Evolutionary conservation across 2,329 filamentous ascomycete genomes (phyloP).

Genomic region (Penicillium sp.): DNA sequence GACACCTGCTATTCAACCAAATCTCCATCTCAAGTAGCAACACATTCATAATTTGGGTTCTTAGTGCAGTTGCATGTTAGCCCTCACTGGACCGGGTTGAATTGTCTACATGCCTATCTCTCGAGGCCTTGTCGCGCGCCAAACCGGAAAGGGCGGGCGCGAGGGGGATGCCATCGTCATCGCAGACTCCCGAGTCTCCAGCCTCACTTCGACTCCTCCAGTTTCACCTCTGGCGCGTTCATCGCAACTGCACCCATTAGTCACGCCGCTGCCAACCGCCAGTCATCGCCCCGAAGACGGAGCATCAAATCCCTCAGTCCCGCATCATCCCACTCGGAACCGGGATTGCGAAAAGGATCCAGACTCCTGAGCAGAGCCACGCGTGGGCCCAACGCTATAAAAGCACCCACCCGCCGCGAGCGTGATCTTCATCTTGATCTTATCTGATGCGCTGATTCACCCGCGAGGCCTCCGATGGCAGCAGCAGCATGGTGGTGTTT

Average conservation of each 20-base stretch:
- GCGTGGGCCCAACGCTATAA: constrained; percentile 15
- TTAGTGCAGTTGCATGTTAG: no score
- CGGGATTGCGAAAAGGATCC: constrained; percentile 7
- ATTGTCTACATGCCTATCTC: no score
- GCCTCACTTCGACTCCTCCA: neutral
- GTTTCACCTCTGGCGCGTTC: constrained; percentile 8
- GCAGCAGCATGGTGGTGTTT: constrained; percentile 45
- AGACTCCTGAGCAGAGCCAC: no score
- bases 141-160: no score
- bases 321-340: constrained; percentile 31
- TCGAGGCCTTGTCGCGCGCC: no score
- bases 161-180: no score
- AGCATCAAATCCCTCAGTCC: constrained; percentile 22
- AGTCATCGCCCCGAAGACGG: constrained; percentile 23
- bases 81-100: no score
- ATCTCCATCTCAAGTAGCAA: no score
- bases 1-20: no score
- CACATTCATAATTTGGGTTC: no score
- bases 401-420: constrained; percentile 1
- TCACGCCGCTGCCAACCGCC: constrained; percentile 9
- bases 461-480: constrained; percentile 20
- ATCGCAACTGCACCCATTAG: constrained; percentile 9
- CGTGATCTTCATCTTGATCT: constrained; percentile 16
- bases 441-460: constrained; percentile 26
- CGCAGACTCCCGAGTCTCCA: no score